Base-by-base conservation (phyloP, 345 rosid species). In the Laguncularia racemosa region DNA sequence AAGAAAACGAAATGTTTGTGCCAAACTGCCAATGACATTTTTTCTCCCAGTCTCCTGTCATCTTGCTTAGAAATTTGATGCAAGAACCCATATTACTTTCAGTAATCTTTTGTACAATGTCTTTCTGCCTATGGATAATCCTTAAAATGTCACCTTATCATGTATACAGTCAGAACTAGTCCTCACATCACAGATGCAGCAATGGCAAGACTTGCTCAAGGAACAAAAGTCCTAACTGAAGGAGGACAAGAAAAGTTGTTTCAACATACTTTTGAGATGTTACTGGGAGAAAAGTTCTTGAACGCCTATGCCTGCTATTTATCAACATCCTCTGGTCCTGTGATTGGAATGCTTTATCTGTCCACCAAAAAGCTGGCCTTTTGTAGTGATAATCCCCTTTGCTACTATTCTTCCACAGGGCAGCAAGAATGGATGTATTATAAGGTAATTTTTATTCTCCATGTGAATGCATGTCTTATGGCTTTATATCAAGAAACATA, bases 211-310 rank as follows among this genome's bases (percentile, higher is more conserved):
- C 77, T 91, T 53, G 15, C 85, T 59, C 92, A 83, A 52, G 96
- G 95, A 50, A 80, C 90, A 50, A 86, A 75, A 68, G 70, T 88
- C 53, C 59, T 91, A 8, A 50, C 82, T 12, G 95, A 88, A 81
- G 96, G 96, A 73, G 98, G 92, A 45, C 74, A 78, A 47, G 83
- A 79, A 16, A 86, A 73, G 75, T 71, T 85, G 57, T 91, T 86
- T 68, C 81, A 73, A 55, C 87, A 75, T 17, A 78, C 77, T 16
- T 91, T 91, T 69, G 81, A 76, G 53, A 56, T 40, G 43, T 50
- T 76, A 44, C 57, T 80, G 0, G 73, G 78, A 50, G 88, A 88
- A 75, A 91, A 81, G 75, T 90, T 91, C 52, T 20, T 79, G 52
- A 83, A 82, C 44, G 65, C 95, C 2, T 91, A 73, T 63, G 92